Base-by-base conservation (phyloP, 176 grass and related monocot species). In the Urochloa ruziziensis region DNA sequence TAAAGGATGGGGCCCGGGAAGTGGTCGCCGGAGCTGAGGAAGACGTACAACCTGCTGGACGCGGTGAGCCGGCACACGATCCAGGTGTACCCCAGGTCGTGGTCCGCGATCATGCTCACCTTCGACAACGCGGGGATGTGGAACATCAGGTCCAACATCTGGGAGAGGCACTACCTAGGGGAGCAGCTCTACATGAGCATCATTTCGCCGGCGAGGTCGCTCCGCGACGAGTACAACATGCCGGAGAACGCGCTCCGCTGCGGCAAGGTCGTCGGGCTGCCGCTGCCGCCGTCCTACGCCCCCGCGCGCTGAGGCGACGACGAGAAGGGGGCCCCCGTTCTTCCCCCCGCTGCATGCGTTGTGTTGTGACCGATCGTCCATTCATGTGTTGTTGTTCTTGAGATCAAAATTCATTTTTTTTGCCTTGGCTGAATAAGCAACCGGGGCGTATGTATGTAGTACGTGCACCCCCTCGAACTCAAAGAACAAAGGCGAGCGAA, bases 81-180 rank as follows among this genome's bases (percentile, higher is more conserved):
- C 84, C 91, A 93, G 75, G 91, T 93, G 54, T 93, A 90, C 76
- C 88, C 91, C 34, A 17, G 78, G 44, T 88, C 85, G 32, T 93
- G 91, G 91, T 69, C 91, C 42, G 91, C 84, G 11, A 82, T 93
- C 36, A 88, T 93, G 84, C 70, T 90, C 8, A 93, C 91, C 2
- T 93, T 93, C 80, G 91, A 93, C 84, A 90, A 93, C 83, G 88
- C 91, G 0, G 91, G 91, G 4, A 93, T 93, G 91, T 93, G 91
- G 91, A 93, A 90, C 80, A 11, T 93, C 2, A 49, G 85, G 49
- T 85, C 88, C 70, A 89, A 93, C 79, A 53, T 90, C 19, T 93
- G 91, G 91, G 91, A 93, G 81, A 60, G 84, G 1, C 57, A 73
- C 76, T 93, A 93, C 91, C 87, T 90, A 67, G 91, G 88, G 5